Base-by-base conservation (phyloP, 768 basidiomycete species). In the Myochromella boudieri region DNA sequence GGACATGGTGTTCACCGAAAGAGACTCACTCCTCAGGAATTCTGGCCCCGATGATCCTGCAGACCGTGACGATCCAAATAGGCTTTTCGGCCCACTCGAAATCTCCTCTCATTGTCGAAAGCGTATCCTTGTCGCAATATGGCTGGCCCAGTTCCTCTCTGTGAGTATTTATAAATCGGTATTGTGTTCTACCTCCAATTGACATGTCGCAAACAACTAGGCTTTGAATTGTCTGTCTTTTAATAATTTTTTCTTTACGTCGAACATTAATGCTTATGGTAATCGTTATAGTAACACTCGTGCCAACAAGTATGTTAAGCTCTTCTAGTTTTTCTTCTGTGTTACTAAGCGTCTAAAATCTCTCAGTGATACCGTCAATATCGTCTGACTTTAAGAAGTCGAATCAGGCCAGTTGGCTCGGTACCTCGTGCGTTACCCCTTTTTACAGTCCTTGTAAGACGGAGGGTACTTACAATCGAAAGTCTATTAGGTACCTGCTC, bases 391-490 rank as follows among this genome's bases (percentile, higher is more conserved):
- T 89, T 57, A 66, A 84, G 49, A 81, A 77, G 56, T 85, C 86
- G 4, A 81, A 90, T 59, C 84, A 91, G 62, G 85, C 85, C 0
- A 85, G 84, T 58, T 91, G 89, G 90, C 74, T 91, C 9, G 89
- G 89, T 34, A 91, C 90, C 27, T 73, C 85, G 84, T 88, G 64
- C 57, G 72, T n/a, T 5, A 24, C 61, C 17, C 32, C 40, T 22
- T 59, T 7, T 3, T 27, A 7, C 15, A 26, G 12, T 41, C 25
- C 18, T 5, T 5, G 31, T 11, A 17, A 37, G 27, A 21, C 46
- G 17, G 36, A 9, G 31, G 3, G 29, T 29, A 26, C 22, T 18
- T 14, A n/a, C n/a, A n/a, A n/a, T n/a, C n/a, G n/a, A n/a, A n/a
- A n/a, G n/a, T n/a, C n/a, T n/a, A n/a, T 8, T 51, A 89, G 87